Evolutionary conservation across 1,284 basidiomycete species (phyloP).

Genomic region (Ustilago curta): DNA sequence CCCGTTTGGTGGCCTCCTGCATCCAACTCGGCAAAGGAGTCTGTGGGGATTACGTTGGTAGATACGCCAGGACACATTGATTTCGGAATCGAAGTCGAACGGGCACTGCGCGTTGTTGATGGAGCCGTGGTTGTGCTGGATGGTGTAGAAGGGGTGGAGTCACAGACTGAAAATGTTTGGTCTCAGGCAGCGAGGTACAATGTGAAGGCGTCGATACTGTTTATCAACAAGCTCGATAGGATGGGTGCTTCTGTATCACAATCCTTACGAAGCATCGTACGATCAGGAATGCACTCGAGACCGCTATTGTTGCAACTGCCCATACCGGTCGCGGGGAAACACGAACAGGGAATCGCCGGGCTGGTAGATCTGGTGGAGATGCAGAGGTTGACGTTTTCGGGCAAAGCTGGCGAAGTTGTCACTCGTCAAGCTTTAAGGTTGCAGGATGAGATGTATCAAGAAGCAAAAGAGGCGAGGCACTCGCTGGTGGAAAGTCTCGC

Average conservation of each 20-base stretch:
- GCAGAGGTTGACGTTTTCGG: slow-evolving; percentile 50
- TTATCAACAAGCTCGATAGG: slow-evolving; percentile 88
- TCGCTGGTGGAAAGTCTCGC: slow-evolving; percentile 81
- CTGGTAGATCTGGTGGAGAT: slow-evolving; percentile 61
- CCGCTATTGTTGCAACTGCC: slow-evolving; percentile 83
- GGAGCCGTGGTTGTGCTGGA: slow-evolving; percentile 88
- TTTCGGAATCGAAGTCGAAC: slow-evolving; percentile 94
- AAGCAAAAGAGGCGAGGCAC: slow-evolving; percentile 77
- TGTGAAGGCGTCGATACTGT: slow-evolving; percentile 81
- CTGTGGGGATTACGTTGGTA: slow-evolving; percentile 79
- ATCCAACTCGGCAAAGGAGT: slow-evolving; percentile 72
- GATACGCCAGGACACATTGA: slow-evolving; percentile 93
- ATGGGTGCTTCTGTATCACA: slow-evolving; percentile 81
- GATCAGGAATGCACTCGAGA: slow-evolving; percentile 78
- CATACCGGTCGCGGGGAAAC: slow-evolving; percentile 77
- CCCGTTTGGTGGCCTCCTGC: slow-evolving; percentile 80
- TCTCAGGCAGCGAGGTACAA: slow-evolving; percentile 84
- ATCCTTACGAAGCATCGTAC: slow-evolving; percentile 78
- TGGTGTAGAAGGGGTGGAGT: slow-evolving; percentile 89
- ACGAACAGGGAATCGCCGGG: slow-evolving; percentile 78
- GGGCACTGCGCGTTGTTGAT: slow-evolving; percentile 87
- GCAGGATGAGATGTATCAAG: slow-evolving; percentile 73
- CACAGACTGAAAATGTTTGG: slow-evolving; percentile 90
- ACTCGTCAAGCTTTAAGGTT: slow-evolving; percentile 21
- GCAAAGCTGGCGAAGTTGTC: slow-evolving; percentile 60